These are phyloP conservation scores for Xylaria sp. DNA, from an alignment of 2,329 filamentous ascomycete genomes.

Conservation along the genomic window DNA sequence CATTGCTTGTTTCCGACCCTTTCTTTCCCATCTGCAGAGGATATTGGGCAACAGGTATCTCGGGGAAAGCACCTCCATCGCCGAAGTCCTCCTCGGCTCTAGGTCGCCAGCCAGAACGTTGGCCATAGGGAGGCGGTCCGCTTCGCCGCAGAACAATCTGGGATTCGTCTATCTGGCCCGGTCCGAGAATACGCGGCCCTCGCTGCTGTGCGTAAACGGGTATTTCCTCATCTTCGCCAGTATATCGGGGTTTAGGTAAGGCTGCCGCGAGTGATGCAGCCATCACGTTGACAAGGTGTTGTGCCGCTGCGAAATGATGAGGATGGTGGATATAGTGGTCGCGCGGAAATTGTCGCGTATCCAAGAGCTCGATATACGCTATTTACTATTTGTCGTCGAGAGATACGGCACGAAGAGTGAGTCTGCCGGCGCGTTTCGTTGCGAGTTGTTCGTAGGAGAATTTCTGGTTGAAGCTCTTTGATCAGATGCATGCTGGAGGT, in stretches of 20 bases:
- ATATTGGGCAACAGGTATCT: conserved; percentile 92
- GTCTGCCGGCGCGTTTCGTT: conserved; percentile 3
- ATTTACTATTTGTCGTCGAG: neutral
- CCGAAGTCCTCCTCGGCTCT: conserved; percentile 89
- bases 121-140: conserved; percentile 86
- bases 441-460: conserved; percentile 15
- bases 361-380: neutral
- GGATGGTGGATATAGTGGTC: neutral
- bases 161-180: conserved; percentile 79
- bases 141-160: conserved; percentile 81
- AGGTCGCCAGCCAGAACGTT: conserved; percentile 88
- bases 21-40: conserved; percentile 94
- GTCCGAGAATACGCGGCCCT: conserved; percentile 81
- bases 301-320: conserved; percentile 13
- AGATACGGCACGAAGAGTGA: conserved; percentile 1
- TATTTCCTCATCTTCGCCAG: conserved; percentile 84
- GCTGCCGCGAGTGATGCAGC: conserved; percentile 76
- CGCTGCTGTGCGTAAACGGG: conserved; percentile 73
- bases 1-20: conserved; percentile 74
- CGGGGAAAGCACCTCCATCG: conserved; percentile 94
- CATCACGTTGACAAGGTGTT: conserved; percentile 52
- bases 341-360: neutral
- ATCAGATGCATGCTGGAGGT: conserved; percentile 14
- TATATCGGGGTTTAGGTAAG: conserved; percentile 89
- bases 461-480: conserved; percentile 27